Conservation (phyloP, 371 early-diverging fungal species). For the Ecytonucleospora hepatopenaei region DNA sequence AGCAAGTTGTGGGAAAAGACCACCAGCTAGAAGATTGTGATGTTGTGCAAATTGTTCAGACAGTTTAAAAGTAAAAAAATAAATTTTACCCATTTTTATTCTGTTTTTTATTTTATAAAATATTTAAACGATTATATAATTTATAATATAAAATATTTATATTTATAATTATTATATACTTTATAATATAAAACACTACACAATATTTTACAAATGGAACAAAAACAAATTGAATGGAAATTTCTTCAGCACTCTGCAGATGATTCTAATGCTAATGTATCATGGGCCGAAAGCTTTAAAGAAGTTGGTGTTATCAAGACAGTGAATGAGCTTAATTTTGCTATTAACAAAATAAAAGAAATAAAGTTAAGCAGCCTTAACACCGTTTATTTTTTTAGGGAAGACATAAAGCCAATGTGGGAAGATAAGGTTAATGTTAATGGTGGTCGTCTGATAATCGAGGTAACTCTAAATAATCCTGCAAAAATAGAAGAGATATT, state of each 20-base stretch:
- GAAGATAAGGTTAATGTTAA: slow-evolving; percentile 83
- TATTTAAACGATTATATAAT: background rate
- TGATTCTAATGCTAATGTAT: slow-evolving; percentile 62
- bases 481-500: slow-evolving; percentile 6
- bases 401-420: slow-evolving; percentile 93
- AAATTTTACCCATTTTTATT: background rate
- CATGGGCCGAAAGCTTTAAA: slow-evolving; percentile 75
- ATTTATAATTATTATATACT: background rate
- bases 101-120: background rate
- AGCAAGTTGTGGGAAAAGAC: slow-evolving; percentile 92
- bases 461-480: slow-evolving; percentile 56
- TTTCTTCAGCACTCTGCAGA: background rate
- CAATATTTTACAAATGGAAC: background rate
- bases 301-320: slow-evolving; percentile 69
- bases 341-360: slow-evolving; percentile 71
- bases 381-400: slow-evolving; percentile 86
- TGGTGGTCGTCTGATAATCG: slow-evolving; percentile 85
- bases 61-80: slow-evolving; percentile 41
- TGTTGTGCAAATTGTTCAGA: slow-evolving; percentile 90
- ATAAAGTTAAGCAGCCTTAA: slow-evolving; percentile 68
- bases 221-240: background rate
- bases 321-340: slow-evolving; percentile 77
- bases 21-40: slow-evolving; percentile 86
- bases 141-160: background rate
- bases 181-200: background rate